Percentiles rank a stretch among this genome's conserved stretches.
Evolutionary conservation across 2,329 filamentous ascomycete species (phyloP).

Genomic region (Periglandula ipomoeae): DNA sequence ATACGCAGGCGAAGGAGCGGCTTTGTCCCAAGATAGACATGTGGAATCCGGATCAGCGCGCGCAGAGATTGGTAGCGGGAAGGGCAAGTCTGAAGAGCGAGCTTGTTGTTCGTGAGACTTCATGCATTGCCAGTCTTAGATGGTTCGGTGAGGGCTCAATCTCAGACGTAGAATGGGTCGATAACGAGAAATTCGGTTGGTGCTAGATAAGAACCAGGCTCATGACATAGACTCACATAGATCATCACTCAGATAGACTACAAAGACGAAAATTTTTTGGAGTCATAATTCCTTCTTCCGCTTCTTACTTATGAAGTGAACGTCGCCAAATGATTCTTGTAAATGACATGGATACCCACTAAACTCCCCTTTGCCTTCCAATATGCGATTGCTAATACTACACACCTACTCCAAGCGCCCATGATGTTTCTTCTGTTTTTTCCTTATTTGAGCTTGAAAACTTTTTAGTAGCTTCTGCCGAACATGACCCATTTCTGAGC

Average conservation of each 20-base stretch:
- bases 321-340: background rate
- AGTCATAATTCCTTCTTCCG: background rate
- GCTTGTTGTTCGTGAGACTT: constrained; percentile 47
- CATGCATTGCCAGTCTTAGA: constrained; percentile 62
- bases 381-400: constrained; percentile 1
- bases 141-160: constrained; percentile 54
- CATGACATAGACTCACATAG: background rate
- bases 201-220: constrained; percentile 38
- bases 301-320: background rate
- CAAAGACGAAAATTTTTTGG: background rate
- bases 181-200: constrained; percentile 73
- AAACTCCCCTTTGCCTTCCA: background rate
- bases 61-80: constrained; percentile 36
- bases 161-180: constrained; percentile 58
- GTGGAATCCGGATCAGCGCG: constrained; percentile 67
- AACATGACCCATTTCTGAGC: constrained; percentile 92
- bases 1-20: constrained; percentile 63
- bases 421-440: background rate
- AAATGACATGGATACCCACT: background rate
- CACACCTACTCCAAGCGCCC: constrained; percentile 6
- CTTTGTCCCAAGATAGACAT: constrained; percentile 60
- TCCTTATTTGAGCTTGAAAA: background rate
- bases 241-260: background rate
- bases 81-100: constrained; percentile 37
- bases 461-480: constrained; percentile 57